phyloP scores from a whole-genome alignment of 768 basidiomycete genomes.

The Plicaturopsis crispa region DNA sequence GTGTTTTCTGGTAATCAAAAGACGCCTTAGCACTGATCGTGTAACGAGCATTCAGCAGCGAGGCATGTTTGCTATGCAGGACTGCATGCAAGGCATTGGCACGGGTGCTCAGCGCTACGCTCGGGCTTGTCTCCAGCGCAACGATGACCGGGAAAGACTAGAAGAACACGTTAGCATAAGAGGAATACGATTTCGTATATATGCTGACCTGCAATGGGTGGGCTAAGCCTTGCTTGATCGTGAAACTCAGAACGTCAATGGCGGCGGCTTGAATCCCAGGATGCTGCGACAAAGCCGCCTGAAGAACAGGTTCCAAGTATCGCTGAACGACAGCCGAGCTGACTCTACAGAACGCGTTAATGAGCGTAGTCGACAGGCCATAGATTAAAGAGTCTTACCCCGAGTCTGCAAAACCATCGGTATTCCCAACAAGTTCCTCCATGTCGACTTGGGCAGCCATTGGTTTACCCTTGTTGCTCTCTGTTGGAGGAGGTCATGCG shows the following conservation, averaged over 20 bases:
- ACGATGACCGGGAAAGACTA: conserved; percentile 90
- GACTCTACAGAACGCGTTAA: conserved; percentile 44
- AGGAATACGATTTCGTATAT: conserved; percentile 1
- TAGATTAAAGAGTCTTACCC: conserved; percentile 50
- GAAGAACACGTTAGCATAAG: not conserved
- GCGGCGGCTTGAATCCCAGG: conserved; percentile 71
- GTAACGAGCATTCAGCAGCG: conserved; percentile 82
- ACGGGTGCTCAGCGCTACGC: conserved; percentile 50
- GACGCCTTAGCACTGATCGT: conserved; percentile 73
- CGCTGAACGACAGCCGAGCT: conserved; percentile 93
- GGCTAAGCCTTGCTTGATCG: conserved; percentile 90
- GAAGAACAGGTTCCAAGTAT: conserved; percentile 75
- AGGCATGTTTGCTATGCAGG: conserved; percentile 83
- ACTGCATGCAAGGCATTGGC: conserved; percentile 77
- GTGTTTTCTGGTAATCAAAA: conserved; percentile 74
- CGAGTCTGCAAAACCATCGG: conserved; percentile 93
- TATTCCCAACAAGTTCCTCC: conserved; percentile 92
- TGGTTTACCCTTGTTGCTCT: conserved; percentile 33
- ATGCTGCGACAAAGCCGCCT: conserved; percentile 70
- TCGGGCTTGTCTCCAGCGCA: conserved; percentile 84
- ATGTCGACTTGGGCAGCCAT: conserved; percentile 65
- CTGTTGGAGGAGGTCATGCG: conserved; percentile 21
- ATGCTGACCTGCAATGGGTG: conserved; percentile 79
- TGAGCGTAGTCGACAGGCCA: not conserved
- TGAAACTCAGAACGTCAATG: conserved; percentile 87